Evolutionary conservation across 2,329 filamentous ascomycete genomes (phyloP).

Genomic region (Talaromyces sp.): DNA sequence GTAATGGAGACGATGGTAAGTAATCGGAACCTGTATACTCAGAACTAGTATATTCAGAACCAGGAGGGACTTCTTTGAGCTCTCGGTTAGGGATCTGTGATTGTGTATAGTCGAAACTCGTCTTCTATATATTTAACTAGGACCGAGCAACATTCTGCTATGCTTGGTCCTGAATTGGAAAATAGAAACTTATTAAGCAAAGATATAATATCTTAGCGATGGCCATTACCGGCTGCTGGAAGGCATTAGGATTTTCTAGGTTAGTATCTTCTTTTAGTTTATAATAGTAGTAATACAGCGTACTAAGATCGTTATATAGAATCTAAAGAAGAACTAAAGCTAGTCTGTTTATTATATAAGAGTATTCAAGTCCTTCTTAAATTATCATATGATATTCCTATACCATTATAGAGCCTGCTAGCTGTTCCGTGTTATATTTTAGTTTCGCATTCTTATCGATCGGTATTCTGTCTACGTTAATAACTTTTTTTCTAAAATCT

Average conservation of each 20-base stretch:
- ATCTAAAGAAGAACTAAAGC: slow-evolving; percentile 15
- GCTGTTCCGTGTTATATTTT: slow-evolving; percentile 4
- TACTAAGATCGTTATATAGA: slow-evolving; percentile 16
- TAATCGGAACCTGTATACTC: neutral
- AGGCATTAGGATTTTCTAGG: slow-evolving; percentile 2
- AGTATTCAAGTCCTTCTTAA: slow-evolving; percentile 21
- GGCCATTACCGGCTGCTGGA: slow-evolving; percentile 11
- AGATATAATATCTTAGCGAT: slow-evolving; percentile 16
- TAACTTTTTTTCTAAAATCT: slow-evolving; percentile 16
- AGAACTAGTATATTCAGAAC: slow-evolving; percentile 14
- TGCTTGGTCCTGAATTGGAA: slow-evolving; percentile 14
- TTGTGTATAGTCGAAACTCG: slow-evolving; percentile 16
- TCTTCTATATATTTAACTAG: slow-evolving; percentile 17
- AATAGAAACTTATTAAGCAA: slow-evolving; percentile 13
- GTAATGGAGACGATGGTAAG: neutral
- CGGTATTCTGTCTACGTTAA: slow-evolving; percentile 11
- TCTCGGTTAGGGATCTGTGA: slow-evolving; percentile 17
- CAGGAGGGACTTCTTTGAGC: slow-evolving; percentile 12
- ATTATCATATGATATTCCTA: slow-evolving; percentile 27
- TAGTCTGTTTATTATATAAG: slow-evolving; percentile 20
- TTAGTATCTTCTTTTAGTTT: slow-evolving; percentile 19
- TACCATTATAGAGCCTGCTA: slow-evolving; percentile 16
- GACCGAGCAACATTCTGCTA: slow-evolving; percentile 16
- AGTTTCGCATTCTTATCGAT: slow-evolving; percentile 7
- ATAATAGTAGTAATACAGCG: slow-evolving; percentile 22